Evolutionary conservation across 106 monocot species (phyloP).

Genomic region (Apostasia ramifera): DNA sequence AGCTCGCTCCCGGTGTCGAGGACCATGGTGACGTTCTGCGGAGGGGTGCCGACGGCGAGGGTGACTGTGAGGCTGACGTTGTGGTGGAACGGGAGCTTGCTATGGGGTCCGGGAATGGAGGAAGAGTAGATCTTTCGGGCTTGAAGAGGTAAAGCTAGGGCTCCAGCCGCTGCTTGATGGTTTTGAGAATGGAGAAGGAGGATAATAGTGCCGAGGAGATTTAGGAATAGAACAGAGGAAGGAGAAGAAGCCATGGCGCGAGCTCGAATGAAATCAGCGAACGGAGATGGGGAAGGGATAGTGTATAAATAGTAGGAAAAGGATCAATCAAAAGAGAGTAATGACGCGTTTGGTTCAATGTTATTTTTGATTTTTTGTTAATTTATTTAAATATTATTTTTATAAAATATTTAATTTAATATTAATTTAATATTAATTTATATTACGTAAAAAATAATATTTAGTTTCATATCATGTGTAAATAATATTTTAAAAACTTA

Average conservation of each 20-base stretch:
- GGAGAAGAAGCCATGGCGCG: neutral
- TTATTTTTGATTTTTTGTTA: too few relatives aligned
- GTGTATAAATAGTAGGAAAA: neutral
- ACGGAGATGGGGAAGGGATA: neutral
- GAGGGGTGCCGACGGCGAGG: constrained; percentile 76
- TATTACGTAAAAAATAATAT: too few relatives aligned
- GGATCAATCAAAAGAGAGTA: too few relatives aligned
- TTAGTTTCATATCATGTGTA: too few relatives aligned
- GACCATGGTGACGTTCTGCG: constrained; percentile 91
- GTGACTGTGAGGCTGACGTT: constrained; percentile 80
- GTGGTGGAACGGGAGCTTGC: constrained; percentile 84
- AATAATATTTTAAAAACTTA: too few relatives aligned
- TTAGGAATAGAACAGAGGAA: neutral
- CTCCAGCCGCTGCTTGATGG: neutral
- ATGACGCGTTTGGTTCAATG: too few relatives aligned
- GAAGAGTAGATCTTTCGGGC: neutral
- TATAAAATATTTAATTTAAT: too few relatives aligned
- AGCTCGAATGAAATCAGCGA: neutral
- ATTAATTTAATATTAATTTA: too few relatives aligned
- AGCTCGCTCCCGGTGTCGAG: constrained; percentile 99
- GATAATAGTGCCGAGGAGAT: neutral
- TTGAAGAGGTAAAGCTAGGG: constrained; percentile 5
- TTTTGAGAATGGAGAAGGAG: neutral
- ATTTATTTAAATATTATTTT: too few relatives aligned
- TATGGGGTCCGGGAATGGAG: constrained; percentile 7